Percentiles rank a stretch among this genome's conserved stretches.
phyloP scores from a whole-genome alignment of 306 rosid genomes.

The Alnus glutinosa region DNA sequence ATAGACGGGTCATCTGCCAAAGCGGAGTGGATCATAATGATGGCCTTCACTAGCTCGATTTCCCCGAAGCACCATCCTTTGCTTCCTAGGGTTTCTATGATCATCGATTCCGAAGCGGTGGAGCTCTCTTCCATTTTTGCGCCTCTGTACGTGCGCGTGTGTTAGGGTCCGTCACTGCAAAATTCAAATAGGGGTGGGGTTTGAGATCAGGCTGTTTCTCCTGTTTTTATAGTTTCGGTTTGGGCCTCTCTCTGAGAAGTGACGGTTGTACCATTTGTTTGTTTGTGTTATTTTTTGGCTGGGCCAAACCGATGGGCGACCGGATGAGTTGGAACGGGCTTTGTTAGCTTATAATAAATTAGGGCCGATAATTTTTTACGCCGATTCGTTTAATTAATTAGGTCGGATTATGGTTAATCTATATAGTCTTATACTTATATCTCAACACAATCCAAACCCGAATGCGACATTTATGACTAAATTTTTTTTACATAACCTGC shows the following conservation, averaged over 20 bases:
- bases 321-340: background rate
- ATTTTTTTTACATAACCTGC: too few relatives aligned
- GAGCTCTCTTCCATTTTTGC: constrained; percentile 38
- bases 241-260: background rate
- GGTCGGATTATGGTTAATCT: too few relatives aligned
- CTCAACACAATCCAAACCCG: too few relatives aligned
- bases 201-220: background rate
- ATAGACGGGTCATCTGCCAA: constrained; percentile 40
- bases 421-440: too few relatives aligned
- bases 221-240: background rate
- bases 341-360: background rate
- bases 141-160: background rate
- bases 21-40: constrained; percentile 41
- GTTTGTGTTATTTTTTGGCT: background rate
- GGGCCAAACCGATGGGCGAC: background rate
- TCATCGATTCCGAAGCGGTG: constrained; percentile 14
- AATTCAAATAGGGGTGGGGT: background rate
- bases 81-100: constrained; percentile 43
- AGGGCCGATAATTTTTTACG: too few relatives aligned
- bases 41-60: constrained; percentile 36
- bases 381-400: too few relatives aligned
- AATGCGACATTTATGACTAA: too few relatives aligned
- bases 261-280: too few relatives aligned
- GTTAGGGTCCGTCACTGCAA: background rate
- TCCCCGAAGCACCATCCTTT: constrained; percentile 53